These are phyloP conservation scores for Austroboletus niveus DNA, from an alignment of 1,284 basidiomycete species.

Conservation along the genomic window DNA sequence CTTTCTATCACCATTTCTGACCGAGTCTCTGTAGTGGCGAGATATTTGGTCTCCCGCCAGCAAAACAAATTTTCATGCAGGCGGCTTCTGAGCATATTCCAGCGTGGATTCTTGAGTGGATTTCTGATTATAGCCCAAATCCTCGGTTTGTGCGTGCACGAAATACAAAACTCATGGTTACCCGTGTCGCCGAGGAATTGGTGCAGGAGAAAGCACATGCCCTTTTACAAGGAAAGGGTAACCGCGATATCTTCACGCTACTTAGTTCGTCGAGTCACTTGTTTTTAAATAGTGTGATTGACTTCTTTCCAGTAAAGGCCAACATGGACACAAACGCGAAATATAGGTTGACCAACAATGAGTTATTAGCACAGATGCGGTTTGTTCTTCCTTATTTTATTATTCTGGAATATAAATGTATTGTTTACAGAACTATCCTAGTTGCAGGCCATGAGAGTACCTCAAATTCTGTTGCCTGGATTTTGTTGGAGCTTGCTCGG, in stretches of 20 bases:
- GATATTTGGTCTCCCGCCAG: slow-evolving; percentile 18
- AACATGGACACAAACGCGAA: slow-evolving; percentile 46
- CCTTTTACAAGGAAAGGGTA: slow-evolving; percentile 30
- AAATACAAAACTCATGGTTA: slow-evolving; percentile 21
- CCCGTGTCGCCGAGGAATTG: slow-evolving; percentile 36
- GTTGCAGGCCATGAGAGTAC: slow-evolving; percentile 53
- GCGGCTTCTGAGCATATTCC: slow-evolving; percentile 18
- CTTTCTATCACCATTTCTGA: background rate
- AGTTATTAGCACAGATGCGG: slow-evolving; percentile 55
- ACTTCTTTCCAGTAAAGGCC: slow-evolving; percentile 44
- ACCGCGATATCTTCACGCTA: slow-evolving; percentile 41
- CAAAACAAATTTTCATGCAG: slow-evolving; percentile 16
- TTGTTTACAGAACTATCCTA: slow-evolving; percentile 30
- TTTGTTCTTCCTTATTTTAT: slow-evolving; percentile 7
- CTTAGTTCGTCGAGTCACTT: slow-evolving; percentile 33
- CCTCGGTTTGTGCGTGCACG: slow-evolving; percentile 37
- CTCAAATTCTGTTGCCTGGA: slow-evolving; percentile 40
- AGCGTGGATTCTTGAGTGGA: slow-evolving; percentile 31
- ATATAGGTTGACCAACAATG: slow-evolving; percentile 45
- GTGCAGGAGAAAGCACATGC: slow-evolving; percentile 42
- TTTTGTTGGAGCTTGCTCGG: slow-evolving; percentile 41
- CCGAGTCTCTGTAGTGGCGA: slow-evolving; percentile 10
- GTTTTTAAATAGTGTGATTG: background rate
- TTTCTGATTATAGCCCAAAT: slow-evolving; percentile 36
- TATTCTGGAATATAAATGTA: background rate